A percentile compares a stretch with the other conserved stretches of the same genome.
These are phyloP conservation scores for Lablab purpureus DNA, from an alignment of 306 rosid species.

Conservation along the genomic window DNA sequence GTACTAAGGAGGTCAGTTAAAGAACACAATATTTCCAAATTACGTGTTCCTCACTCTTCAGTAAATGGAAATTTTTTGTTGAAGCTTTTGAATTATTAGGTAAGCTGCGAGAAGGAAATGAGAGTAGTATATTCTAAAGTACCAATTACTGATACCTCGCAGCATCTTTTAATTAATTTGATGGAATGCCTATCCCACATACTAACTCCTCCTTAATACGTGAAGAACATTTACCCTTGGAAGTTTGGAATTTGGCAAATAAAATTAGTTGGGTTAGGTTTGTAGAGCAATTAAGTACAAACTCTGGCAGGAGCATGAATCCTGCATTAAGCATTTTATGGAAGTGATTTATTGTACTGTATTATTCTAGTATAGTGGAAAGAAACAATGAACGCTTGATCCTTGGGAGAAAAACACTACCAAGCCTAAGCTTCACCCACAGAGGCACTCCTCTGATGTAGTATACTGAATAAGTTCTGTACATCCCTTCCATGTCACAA, in stretches of 20 bases:
- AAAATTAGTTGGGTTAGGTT: no score
- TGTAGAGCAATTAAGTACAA: no score
- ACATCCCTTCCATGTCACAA: background rate
- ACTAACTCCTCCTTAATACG: no score
- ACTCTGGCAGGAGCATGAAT: no score
- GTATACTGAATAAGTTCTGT: no score
- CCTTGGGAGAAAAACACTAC: background rate
- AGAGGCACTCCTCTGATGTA: no score
- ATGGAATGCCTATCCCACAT: no score
- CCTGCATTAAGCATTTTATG: no score
- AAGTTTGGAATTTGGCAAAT: no score
- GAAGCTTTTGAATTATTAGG: background rate
- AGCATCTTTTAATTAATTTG: no score
- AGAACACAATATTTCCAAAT: conserved; percentile 31
- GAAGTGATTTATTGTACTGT: background rate
- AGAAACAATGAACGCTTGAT: background rate
- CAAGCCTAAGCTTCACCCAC: background rate
- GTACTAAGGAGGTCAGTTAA: conserved; percentile 78
- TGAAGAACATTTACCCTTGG: no score
- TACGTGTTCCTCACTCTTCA: conserved; percentile 1
- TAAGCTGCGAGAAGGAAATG: background rate
- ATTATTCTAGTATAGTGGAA: background rate
- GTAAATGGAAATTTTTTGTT: conserved; percentile 21
- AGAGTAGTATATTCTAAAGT: background rate
- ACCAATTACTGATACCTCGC: background rate